phyloP scores from a whole-genome alignment of 2,329 filamentous ascomycete species.

The Exophiala mesophila region DNA sequence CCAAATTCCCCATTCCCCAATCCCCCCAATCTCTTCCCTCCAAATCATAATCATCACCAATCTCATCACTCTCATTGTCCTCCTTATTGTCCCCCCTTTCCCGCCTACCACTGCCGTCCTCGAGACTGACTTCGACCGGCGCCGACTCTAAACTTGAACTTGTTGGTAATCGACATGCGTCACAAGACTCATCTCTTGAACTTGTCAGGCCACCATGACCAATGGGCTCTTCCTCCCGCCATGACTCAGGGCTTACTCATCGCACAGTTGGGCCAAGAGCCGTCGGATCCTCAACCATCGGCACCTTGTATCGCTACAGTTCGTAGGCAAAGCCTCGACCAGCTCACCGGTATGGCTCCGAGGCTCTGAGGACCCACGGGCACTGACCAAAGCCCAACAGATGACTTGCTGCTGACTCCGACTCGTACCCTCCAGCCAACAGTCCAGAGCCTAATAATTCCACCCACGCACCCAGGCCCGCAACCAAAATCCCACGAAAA shows the following conservation, averaged over 20 bases:
- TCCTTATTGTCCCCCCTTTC: constrained; percentile 7
- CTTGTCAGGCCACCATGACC: constrained; percentile 19
- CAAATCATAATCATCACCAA: constrained; percentile 10
- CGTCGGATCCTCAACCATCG: constrained; percentile 2
- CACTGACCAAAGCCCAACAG: too few relatives aligned
- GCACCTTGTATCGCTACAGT: not conserved
- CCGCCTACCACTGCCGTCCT: constrained; percentile 12
- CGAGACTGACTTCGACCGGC: constrained; percentile 20
- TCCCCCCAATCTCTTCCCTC: constrained; percentile 3
- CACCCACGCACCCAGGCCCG: too few relatives aligned
- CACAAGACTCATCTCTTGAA: constrained; percentile 20
- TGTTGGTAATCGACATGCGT: constrained; percentile 24
- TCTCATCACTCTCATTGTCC: constrained; percentile 6
- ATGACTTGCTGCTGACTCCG: too few relatives aligned
- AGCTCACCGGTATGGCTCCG: too few relatives aligned
- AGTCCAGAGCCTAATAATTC: too few relatives aligned
- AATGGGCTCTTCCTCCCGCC: constrained; percentile 9
- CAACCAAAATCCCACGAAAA: too few relatives aligned
- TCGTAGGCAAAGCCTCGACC: too few relatives aligned
- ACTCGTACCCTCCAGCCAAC: too few relatives aligned
- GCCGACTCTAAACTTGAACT: too few relatives aligned
- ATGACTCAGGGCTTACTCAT: constrained; percentile 26
- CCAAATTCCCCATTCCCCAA: too few relatives aligned
- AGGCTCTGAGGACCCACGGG: too few relatives aligned
- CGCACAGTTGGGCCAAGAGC: constrained; percentile 18